Evolutionary conservation across 2,329 filamentous ascomycete species (phyloP).

Genomic region (Penicillium occitanis): DNA sequence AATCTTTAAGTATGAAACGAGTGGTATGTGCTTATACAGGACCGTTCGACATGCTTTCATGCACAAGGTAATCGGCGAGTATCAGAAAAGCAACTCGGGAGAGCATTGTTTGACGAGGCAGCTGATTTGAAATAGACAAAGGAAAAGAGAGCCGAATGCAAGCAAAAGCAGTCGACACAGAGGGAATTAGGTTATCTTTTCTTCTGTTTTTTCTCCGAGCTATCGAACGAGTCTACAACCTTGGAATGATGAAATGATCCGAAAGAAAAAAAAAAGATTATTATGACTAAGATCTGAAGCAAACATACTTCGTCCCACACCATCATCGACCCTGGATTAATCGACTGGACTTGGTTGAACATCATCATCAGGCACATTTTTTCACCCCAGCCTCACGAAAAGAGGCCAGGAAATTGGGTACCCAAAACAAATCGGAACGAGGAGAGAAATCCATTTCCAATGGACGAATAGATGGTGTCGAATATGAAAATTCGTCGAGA

Average conservation of each 20-base stretch:
- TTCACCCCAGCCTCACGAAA: constrained; percentile 6
- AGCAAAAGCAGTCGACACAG: neutral
- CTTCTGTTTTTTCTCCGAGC: constrained; percentile 6
- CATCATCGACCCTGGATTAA: neutral
- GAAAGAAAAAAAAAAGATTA: neutral
- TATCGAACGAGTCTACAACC: neutral
- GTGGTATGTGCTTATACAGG: constrained; percentile 4
- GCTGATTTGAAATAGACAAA: constrained; percentile 4
- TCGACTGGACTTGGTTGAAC: constrained; percentile 6
- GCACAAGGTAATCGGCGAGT: constrained; percentile 1
- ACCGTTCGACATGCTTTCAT: constrained; percentile 10
- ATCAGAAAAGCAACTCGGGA: neutral
- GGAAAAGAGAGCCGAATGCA: neutral
- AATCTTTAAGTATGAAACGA: constrained; percentile 16
- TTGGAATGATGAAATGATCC: neutral
- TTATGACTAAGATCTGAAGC: neutral
- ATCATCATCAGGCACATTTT: constrained; percentile 12
- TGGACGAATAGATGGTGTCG: neutral
- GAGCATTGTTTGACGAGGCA: constrained; percentile 1
- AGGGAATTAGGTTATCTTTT: neutral
- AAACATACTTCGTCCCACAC: constrained; percentile 10
- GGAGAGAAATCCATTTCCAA: neutral
- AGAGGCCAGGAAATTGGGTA: constrained; percentile 2
- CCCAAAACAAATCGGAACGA: constrained; percentile 6
- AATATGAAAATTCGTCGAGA: neutral